A percentile compares a stretch with the other conserved stretches of the same genome.
Conservation (phyloP, 257 asterid species). For the Solanum piurae region DNA sequence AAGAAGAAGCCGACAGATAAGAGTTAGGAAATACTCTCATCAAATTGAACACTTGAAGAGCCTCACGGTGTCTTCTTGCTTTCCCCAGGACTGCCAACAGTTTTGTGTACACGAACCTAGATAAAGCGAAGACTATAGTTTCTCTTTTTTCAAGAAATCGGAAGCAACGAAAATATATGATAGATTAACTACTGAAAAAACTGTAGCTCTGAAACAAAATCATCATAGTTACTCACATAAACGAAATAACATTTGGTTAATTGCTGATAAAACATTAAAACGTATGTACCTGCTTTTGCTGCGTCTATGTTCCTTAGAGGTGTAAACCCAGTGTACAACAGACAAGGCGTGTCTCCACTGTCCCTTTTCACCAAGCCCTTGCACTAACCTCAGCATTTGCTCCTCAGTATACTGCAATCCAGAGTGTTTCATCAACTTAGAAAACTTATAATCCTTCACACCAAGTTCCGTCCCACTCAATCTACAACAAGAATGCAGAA, state of each 20-base stretch:
- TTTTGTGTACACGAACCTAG: conserved; percentile 89
- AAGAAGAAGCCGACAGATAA: not conserved
- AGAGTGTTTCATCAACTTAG: conserved; percentile 65
- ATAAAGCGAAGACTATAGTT: conserved; percentile 1
- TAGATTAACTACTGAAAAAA: not conserved
- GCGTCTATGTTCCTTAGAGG: conserved; percentile 53
- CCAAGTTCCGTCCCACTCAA: conserved; percentile 46
- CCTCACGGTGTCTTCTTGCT: conserved; percentile 62
- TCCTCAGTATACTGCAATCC: conserved; percentile 75
- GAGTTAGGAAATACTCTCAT: conserved; percentile 58
- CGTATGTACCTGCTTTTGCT: conserved; percentile 60
- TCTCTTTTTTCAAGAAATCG: not conserved
- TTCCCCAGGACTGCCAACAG: conserved; percentile 72
- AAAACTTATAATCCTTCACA: conserved; percentile 73
- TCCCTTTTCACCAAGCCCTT: conserved; percentile 68
- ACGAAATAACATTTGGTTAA: not conserved
- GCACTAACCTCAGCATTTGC: conserved; percentile 79
- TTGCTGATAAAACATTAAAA: not conserved
- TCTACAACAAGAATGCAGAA: conserved; percentile 18
- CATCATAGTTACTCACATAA: not conserved
- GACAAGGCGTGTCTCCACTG: conserved; percentile 73
- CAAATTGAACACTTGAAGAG: conserved; percentile 63
- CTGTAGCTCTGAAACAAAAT: not conserved
- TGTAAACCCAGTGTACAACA: conserved; percentile 79
- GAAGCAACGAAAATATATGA: not conserved